Base-by-base conservation (phyloP, 108 stramenopile species). In the Pseudonitzschia delicatissima region DNA sequence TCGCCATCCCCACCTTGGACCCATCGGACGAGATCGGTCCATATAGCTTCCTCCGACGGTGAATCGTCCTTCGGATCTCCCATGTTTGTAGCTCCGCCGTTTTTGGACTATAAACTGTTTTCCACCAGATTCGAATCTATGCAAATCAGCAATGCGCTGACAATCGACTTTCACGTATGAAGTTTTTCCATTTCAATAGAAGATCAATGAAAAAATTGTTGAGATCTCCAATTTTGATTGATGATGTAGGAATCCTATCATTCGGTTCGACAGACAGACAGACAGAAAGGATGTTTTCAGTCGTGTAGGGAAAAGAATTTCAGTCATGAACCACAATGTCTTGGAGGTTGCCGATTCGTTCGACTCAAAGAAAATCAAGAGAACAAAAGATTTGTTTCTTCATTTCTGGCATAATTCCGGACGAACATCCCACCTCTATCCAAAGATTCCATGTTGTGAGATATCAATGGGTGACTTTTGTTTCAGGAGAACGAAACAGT, bases 1-100 rank as follows among this genome's bases (percentile, higher is more conserved):
- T 6, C 4, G 45, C 13, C 13, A n/a, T 17, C 13, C 3, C 15
- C 32, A 20, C 13, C 33, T 55, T 5, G 13, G 15, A 48, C 47
- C 47, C 47, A 48, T 23, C 47, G 47, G 17, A 48, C 47, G 47
- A 48, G 47, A 48, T 48, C 47, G 20, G 9, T 48, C 47, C 47
- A 48, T n/a, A n/a, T 9, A 48, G n/a, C 47, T 8, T 48, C 23
- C 47, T 48, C 20, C 21, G 20, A 2, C 23, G 13, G 20, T 48
- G 2, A 23, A 17, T 23, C 20, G 7, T 23, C 20, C 21, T 48
- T 18, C 13, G 20, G 3, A 23, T 8, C 47, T 23, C 37, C 11
- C 37, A 39, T 39, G 8, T 6, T 39, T 39, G 37, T n/a, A 39
- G 37, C 37, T 39, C n/a, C n/a, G n/a, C n/a, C n/a, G n/a, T n/a